phyloP scores from a whole-genome alignment of 768 basidiomycete species.

The Daedaleopsis nitida region DNA sequence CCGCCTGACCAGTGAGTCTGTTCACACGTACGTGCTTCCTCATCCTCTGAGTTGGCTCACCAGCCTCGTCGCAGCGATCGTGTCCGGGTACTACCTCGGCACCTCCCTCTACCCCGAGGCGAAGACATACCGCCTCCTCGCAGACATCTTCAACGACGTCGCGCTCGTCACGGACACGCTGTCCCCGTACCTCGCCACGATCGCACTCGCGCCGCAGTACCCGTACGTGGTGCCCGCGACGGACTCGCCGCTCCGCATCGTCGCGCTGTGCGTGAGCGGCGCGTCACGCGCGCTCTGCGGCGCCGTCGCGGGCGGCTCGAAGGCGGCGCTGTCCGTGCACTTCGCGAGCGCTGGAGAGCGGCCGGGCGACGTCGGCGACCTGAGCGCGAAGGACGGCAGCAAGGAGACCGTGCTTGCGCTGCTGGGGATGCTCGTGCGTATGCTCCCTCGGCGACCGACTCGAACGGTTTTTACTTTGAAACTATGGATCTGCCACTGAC shows the following conservation, averaged over 20 bases:
- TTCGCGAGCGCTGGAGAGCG: constrained; percentile 55
- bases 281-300: constrained; percentile 59
- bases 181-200: constrained; percentile 52
- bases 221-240: constrained; percentile 34
- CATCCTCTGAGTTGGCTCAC: not conserved
- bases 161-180: constrained; percentile 61
- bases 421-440: constrained; percentile 63
- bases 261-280: constrained; percentile 59
- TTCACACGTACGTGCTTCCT: not conserved
- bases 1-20: constrained; percentile 58
- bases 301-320: constrained; percentile 69
- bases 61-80: constrained; percentile 49
- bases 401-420: constrained; percentile 72
- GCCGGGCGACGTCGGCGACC: constrained; percentile 66
- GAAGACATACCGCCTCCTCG: constrained; percentile 67
- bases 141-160: constrained; percentile 65
- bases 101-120: constrained; percentile 70
- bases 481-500: too few species aligned
- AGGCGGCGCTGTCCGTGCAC: constrained; percentile 67
- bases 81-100: constrained; percentile 62
- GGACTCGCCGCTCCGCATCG: constrained; percentile 44
- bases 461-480: too few species aligned
- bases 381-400: constrained; percentile 73
- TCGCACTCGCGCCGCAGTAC: constrained; percentile 32
- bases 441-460: not conserved